phyloP scores from a whole-genome alignment of 441 rosid species.

The Biscutella laevigata region DNA sequence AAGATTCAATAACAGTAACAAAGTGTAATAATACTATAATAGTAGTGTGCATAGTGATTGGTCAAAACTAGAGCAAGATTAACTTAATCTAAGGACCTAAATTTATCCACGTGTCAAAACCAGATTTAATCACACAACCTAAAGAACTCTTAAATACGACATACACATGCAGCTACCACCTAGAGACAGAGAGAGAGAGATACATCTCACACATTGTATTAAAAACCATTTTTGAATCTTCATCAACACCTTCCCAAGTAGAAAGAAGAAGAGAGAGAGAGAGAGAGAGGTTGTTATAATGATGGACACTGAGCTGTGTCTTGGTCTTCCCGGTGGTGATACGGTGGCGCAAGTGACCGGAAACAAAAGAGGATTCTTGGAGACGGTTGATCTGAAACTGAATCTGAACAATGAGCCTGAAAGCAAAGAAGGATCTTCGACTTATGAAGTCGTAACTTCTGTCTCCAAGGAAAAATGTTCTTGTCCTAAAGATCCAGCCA shows the following conservation, averaged over 20 bases:
- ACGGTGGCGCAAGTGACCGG: constrained; percentile 17
- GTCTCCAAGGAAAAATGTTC: constrained; percentile 28
- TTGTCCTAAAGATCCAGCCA: constrained; percentile 40
- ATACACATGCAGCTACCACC: constrained; percentile 30
- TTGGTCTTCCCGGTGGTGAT: constrained; percentile 71
- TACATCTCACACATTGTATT: constrained; percentile 18
- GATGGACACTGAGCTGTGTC: constrained; percentile 56
- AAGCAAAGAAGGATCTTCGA: constrained; percentile 13
- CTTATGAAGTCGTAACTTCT: constrained; percentile 9
- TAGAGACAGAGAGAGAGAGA: constrained; percentile 16
- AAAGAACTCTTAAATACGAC: constrained; percentile 23
- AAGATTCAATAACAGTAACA: constrained; percentile 9
- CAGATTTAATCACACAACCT: not conserved
- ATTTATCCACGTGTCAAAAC: constrained; percentile 23
- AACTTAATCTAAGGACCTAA: constrained; percentile 15
- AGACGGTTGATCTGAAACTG: constrained; percentile 68
- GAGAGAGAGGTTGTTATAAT: constrained; percentile 16
- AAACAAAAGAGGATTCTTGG: constrained; percentile 62
- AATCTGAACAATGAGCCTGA: constrained; percentile 28
- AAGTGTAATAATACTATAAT: too few relatives aligned
- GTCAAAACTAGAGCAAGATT: constrained; percentile 3
- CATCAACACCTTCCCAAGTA: constrained; percentile 21
- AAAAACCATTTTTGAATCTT: constrained; percentile 10
- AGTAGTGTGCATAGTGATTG: not conserved
- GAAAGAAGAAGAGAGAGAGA: constrained; percentile 1